Evolutionary conservation across 495 filamentous ascomycete genomes (phyloP).

Genomic region (Podospora conica): DNA sequence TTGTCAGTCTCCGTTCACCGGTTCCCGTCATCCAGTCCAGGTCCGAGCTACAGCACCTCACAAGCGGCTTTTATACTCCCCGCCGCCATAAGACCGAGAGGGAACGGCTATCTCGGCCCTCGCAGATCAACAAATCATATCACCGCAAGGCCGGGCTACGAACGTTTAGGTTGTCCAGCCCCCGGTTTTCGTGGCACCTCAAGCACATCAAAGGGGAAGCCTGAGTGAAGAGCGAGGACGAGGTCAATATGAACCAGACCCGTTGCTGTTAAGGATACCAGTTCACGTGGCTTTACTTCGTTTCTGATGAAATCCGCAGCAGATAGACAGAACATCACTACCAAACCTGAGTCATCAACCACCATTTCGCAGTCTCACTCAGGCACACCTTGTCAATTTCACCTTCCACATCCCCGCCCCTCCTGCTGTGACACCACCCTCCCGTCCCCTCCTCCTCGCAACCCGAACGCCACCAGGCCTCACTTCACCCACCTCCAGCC

Average conservation of each 20-base stretch:
- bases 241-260: neutral
- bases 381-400: neutral
- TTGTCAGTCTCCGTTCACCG: neutral
- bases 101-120: neutral
- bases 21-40: neutral
- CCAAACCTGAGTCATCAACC: too few relatives aligned
- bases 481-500: neutral
- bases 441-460: neutral
- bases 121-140: neutral
- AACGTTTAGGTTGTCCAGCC: too few relatives aligned
- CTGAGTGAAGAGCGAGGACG: neutral
- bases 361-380: neutral
- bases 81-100: neutral
- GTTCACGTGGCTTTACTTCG: too few relatives aligned
- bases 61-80: neutral
- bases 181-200: neutral
- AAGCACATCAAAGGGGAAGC: neutral
- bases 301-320: too few relatives aligned
- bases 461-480: neutral
- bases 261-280: neutral
- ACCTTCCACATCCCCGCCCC: neutral
- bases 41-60: neutral
- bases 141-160: neutral
- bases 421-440: neutral
- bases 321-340: neutral